Base-by-base conservation (phyloP, 805 yeast species). In the Yamadazyma ubonensis region DNA sequence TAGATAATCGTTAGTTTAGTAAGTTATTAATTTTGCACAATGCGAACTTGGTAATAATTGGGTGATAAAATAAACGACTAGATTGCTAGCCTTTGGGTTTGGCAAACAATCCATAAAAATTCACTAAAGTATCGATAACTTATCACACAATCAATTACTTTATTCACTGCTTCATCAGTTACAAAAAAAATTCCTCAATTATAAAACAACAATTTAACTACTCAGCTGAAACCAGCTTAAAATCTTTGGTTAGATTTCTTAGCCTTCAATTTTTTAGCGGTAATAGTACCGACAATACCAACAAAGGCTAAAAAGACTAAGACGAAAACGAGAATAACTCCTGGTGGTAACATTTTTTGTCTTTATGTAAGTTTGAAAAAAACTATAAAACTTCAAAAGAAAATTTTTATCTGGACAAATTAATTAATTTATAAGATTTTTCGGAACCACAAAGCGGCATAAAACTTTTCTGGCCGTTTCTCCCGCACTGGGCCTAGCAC, bases 241-340 rank as follows among this genome's bases (percentile, higher is more conserved):
- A 64, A 65, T 62, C 70, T 65, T 54, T 63, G 65, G 58, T 61
- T 55, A 42, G 71, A 51, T 60, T 70, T 72, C 56, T 58, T 69
- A 25, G 67, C 68, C 59, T 65, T 65, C 47, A 70, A 30, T 49
- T 56, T 61, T 70, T 69, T 72, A 45, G 58, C 61, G 54, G 65
- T 46, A 50, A 58, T 54, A 44, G 70, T 57, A 55, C 61, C 63
- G 47, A 52, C 43, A 42, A 73, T 51, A 47, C 63, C 70, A 48
- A 51, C 41, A 43, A 55, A 49, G 45, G 73, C 76, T 59, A 74
- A 75, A 67, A 76, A 76, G 47, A 77, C 49, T 58, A 77, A 71
- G 50, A 64, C 67, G 67, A 81, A 79, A 51, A 81, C 87, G 61
- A 81, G 71, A 63, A 81, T 81, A 70, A 81, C 86, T 68, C 87